Evolutionary conservation across 129 eudicot species (phyloP).

Genomic region (Dittrichia graveolens): DNA sequence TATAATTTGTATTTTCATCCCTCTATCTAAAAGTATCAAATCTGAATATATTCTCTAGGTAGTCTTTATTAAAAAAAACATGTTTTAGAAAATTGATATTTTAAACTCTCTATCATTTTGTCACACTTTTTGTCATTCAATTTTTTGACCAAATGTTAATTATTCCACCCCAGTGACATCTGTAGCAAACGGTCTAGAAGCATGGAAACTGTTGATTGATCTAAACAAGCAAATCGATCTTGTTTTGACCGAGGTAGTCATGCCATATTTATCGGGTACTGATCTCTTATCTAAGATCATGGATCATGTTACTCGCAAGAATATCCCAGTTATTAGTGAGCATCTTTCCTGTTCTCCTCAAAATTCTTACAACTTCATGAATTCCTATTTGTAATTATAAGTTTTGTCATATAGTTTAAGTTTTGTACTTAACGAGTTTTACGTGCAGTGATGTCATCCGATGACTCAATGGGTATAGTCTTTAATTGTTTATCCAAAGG

Average conservation of each 20-base stretch:
- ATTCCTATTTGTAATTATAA: not conserved
- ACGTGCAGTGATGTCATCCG: conserved; percentile 85
- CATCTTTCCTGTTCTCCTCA: conserved; percentile 12
- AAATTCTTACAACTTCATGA: not conserved
- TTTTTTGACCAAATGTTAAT: conserved; percentile 16
- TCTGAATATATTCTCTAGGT: conserved; percentile 9
- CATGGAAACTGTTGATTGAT: conserved; percentile 78
- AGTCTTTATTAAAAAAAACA: conserved; percentile 19
- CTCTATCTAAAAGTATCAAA: conserved; percentile 6
- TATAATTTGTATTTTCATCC: not conserved
- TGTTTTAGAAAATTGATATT: not conserved
- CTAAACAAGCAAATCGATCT: conserved; percentile 64
- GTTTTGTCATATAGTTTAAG: conserved; percentile 2
- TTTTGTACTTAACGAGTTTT: conserved; percentile 26
- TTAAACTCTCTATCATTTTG: not conserved
- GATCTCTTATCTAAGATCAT: conserved; percentile 75
- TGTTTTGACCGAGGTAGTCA: conserved; percentile 75
- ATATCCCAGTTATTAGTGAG: conserved; percentile 89
- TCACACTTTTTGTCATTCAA: conserved; percentile 1
- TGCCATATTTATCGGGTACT: conserved; percentile 86
- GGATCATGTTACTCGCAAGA: conserved; percentile 77
- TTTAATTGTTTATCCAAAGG: conserved; percentile 88
- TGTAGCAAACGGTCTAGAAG: conserved; percentile 83
- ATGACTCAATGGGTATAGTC: conserved; percentile 82
- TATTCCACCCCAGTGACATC: conserved; percentile 56